Base-by-base conservation (phyloP, 1,284 basidiomycete genomes). In the Fereydounia khargensis region DNA sequence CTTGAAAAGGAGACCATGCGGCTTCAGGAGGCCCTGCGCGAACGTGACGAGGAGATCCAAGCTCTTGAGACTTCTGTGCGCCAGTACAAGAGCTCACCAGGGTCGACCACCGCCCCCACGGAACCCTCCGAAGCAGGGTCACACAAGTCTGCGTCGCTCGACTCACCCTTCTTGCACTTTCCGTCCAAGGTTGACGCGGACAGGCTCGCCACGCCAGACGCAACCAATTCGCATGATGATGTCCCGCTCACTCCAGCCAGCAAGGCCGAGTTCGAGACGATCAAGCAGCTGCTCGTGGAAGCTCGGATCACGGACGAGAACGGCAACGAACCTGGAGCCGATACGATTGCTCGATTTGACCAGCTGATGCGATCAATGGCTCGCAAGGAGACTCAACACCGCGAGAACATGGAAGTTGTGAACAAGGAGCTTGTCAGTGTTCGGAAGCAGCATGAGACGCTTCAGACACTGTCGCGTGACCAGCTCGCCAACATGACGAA, bases 401-500 rank as follows among this genome's bases (percentile, higher is more conserved):
- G 83, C 18, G 88, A 91, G 68, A 70, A 81, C 20, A 84, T 91
- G 13, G 84, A 88, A 35, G 78, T 78, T n/a, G 80, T 94, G 48
- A 83, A 83, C 24, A 74, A 78, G 11, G 82, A 91, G 68, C 79
- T 92, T 8, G 70, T 59, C n/a, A 82, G 84, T 56, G 81, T 88
- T 21, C 83, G 83, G 42, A 81, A 86, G 32, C 86, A 89, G 70
- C 82, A 88, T 46, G 88, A 91, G 62, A 87, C 87, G 44, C 79
- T 92, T 17, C 84, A 83, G 14, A 81, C 84, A 4, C 80, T 91
- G 38, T 88, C 87, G 11, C 81, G 86, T 42, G 86, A 91, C 73
- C 88, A 90, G 81, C 86, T 86, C 21, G 74, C 85, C 46, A 91
- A 91, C 68, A 89, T 91, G 86, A 87, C 88, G 7, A 84, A 80